Percentiles rank a stretch among this genome's conserved stretches.
phyloP scores from a whole-genome alignment of 108 stramenopile species.

The Conticribra weissflogii region DNA sequence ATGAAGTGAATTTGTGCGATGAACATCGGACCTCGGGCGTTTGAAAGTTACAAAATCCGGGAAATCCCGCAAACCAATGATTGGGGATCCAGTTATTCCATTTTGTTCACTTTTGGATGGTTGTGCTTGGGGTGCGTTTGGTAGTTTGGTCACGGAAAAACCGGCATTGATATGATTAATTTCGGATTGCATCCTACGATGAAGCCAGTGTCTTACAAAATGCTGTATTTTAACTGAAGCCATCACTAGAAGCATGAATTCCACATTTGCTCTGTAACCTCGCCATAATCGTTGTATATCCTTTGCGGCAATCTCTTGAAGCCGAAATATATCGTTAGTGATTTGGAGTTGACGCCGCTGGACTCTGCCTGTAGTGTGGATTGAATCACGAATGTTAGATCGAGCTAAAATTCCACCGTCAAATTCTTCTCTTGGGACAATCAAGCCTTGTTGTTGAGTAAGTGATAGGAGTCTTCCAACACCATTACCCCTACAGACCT shows the following conservation, averaged over 20 bases:
- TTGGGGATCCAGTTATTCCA: too few relatives aligned
- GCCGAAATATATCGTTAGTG: constrained; percentile 12
- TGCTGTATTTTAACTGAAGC: constrained; percentile 58
- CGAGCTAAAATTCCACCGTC: too few relatives aligned
- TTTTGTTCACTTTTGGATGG: too few relatives aligned
- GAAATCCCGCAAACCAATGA: too few relatives aligned
- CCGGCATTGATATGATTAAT: not conserved
- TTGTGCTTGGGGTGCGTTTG: too few relatives aligned
- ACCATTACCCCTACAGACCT: constrained; percentile 19
- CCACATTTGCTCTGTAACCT: constrained; percentile 47
- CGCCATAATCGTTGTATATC: constrained; percentile 79
- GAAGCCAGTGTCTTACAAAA: constrained; percentile 27
- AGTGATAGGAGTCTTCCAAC: not conserved
- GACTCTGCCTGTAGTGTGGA: too few relatives aligned
- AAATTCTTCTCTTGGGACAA: too few relatives aligned
- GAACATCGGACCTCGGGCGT: too few relatives aligned
- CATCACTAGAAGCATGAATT: constrained; percentile 40
- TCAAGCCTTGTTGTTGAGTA: too few relatives aligned
- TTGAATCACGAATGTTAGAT: too few relatives aligned
- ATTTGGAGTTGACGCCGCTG: not conserved
- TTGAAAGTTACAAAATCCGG: too few relatives aligned
- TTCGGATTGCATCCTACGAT: not conserved
- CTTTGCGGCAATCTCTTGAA: constrained; percentile 56
- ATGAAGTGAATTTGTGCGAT: not conserved
- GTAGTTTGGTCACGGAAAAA: not conserved